Evolutionary conservation across 495 filamentous ascomycete species (phyloP).

Genomic region (Annulohypoxylon nitens): DNA sequence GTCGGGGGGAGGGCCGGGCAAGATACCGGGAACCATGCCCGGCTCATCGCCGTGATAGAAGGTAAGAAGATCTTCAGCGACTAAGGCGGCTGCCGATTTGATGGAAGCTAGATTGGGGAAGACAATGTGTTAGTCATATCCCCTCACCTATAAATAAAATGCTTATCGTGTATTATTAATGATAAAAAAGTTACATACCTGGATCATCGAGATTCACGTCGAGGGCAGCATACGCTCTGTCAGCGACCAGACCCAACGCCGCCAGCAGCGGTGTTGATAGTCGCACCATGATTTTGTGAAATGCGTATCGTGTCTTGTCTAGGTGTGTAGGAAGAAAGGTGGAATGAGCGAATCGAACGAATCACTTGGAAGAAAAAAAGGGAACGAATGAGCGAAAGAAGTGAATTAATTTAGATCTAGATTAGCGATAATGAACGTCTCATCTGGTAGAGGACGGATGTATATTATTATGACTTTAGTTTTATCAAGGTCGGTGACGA

Average conservation of each 20-base stretch:
- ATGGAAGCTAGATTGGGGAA: slow-evolving; percentile 64
- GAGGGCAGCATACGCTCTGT: slow-evolving; percentile 45
- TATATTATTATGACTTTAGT: slow-evolving; percentile 10
- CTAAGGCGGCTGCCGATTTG: slow-evolving; percentile 69
- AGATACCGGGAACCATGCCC: slow-evolving; percentile 69
- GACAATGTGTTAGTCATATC: slow-evolving; percentile 20
- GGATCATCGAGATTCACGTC: slow-evolving; percentile 54
- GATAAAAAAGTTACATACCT: slow-evolving; percentile 44
- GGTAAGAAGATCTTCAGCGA: slow-evolving; percentile 74
- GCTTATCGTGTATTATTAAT: not conserved
- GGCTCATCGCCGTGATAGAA: slow-evolving; percentile 74
- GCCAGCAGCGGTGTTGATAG: slow-evolving; percentile 48
- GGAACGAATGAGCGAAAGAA: slow-evolving; percentile 16
- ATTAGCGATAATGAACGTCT: slow-evolving; percentile 27
- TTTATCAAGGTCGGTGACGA: slow-evolving; percentile 27
- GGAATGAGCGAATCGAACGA: slow-evolving; percentile 17
- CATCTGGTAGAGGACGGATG: slow-evolving; percentile 19
- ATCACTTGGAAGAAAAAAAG: slow-evolving; percentile 21
- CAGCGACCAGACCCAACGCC: slow-evolving; percentile 39
- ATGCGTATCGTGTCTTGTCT: not conserved
- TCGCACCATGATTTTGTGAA: slow-evolving; percentile 43
- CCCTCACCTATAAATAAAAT: not conserved
- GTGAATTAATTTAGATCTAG: slow-evolving; percentile 10
- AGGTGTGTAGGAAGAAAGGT: slow-evolving; percentile 6
- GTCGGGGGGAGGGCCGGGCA: slow-evolving; percentile 61